These are phyloP conservation scores for Fusarium virguliforme DNA, from an alignment of 2,329 filamentous ascomycete species.

Conservation along the genomic window DNA sequence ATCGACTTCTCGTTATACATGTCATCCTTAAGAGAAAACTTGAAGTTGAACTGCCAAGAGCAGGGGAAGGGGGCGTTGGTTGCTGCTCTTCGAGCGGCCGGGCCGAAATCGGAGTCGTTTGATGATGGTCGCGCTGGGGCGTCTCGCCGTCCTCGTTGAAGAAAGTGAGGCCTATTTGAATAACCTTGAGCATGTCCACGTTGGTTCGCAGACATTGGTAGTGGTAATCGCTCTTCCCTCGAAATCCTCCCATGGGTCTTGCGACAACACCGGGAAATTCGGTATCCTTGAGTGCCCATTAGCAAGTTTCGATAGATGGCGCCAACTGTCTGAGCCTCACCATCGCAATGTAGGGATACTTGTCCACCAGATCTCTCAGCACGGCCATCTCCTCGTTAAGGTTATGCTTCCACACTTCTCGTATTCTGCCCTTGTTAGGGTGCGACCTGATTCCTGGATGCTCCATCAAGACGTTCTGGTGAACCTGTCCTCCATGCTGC, in stretches of 20 bases:
- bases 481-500: conserved; percentile 65
- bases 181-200: conserved; percentile 97
- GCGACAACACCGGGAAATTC: conserved; percentile 99
- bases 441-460: conserved; percentile 62
- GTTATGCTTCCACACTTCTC: conserved; percentile 96
- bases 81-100: conserved; percentile 59
- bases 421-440: conserved; percentile 86
- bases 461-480: conserved; percentile 61
- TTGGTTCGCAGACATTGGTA: conserved; percentile 98
- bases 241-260: conserved; percentile 93
- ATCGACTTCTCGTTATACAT: conserved; percentile 99
- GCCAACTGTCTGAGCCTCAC: conserved; percentile 67
- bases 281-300: conserved; percentile 78
- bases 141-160: conserved; percentile 93
- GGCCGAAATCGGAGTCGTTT: conserved; percentile 59
- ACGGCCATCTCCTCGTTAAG: conserved; percentile 91
- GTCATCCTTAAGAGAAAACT: conserved; percentile 93
- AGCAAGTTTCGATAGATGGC: conserved; percentile 24
- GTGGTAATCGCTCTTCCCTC: conserved; percentile 96
- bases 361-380: conserved; percentile 86
- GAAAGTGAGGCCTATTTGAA: conserved; percentile 94
- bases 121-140: conserved; percentile 78
- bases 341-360: conserved; percentile 98
- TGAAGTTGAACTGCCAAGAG: conserved; percentile 99
- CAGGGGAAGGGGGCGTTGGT: conserved; percentile 77